These are phyloP conservation scores for Grammothele lineata DNA, from an alignment of 768 basidiomycete genomes.

Conservation along the genomic window DNA sequence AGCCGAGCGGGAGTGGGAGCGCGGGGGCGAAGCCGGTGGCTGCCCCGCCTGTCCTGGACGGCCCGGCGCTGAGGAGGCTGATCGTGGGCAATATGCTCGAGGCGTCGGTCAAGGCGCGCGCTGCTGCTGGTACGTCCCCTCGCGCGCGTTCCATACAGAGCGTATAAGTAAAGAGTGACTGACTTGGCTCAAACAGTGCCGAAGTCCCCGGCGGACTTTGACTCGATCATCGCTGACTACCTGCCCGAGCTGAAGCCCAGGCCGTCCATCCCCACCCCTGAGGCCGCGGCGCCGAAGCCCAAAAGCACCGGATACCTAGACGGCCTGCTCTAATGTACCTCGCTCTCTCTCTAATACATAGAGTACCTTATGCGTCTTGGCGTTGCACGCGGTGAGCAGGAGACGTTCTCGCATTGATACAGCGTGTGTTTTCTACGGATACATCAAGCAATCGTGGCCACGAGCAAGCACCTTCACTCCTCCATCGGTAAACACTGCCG, in stretches of 20 bases:
- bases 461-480: too few species aligned
- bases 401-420: too few species aligned
- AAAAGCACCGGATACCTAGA: slow-evolving; percentile 19
- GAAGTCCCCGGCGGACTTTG: slow-evolving; percentile 50
- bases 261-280: slow-evolving; percentile 8
- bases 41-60: slow-evolving; percentile 43
- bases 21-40: slow-evolving; percentile 31
- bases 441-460: too few species aligned
- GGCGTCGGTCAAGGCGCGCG: slow-evolving; percentile 46
- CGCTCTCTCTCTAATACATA: slow-evolving; percentile 4
- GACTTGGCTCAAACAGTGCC: slow-evolving; percentile 36
- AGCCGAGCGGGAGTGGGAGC: slow-evolving; percentile 29
- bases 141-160: too few species aligned
- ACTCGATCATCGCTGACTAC: slow-evolving; percentile 74
- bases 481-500: slow-evolving; percentile 25
- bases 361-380: too few species aligned
- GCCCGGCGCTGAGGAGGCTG: slow-evolving; percentile 56
- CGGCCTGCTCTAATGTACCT: slow-evolving; percentile 17
- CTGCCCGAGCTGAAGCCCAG: slow-evolving; percentile 36
- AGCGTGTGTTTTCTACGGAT: too few species aligned
- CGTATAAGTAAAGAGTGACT: too few species aligned
- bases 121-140: slow-evolving; percentile 35
- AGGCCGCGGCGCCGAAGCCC: slow-evolving; percentile 12
- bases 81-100: slow-evolving; percentile 61
- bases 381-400: too few species aligned